These are phyloP conservation scores for Podaxis sp. DNA, from an alignment of 768 basidiomycete species.

Conservation along the genomic window DNA sequence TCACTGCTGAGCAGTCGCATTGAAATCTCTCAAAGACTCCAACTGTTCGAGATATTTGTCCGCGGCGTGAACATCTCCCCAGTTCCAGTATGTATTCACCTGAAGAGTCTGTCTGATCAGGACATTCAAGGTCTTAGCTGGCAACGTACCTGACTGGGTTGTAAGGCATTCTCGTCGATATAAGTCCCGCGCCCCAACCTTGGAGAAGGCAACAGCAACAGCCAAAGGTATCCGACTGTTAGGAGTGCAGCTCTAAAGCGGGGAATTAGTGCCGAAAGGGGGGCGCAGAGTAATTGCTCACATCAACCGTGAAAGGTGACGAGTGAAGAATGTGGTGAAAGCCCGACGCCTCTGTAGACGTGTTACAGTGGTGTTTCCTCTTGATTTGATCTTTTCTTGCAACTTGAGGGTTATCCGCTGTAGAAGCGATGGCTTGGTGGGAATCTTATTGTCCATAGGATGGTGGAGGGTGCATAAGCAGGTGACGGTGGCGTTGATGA, in stretches of 20 bases:
- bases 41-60: constrained; percentile 76
- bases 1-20: constrained; percentile 71
- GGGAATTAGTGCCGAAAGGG: constrained; percentile 5
- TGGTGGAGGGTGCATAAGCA: not conserved
- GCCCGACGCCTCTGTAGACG: constrained; percentile 44
- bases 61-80: constrained; percentile 85
- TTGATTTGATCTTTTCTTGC: constrained; percentile 17
- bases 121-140: not conserved
- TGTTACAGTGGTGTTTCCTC: constrained; percentile 27
- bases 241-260: constrained; percentile 51
- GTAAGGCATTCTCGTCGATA: constrained; percentile 94
- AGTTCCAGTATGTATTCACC: constrained; percentile 91
- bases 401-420: constrained; percentile 16
- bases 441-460: constrained; percentile 6
- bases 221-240: constrained; percentile 73
- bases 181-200: constrained; percentile 66
- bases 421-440: not conserved
- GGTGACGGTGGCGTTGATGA: constrained; percentile 3
- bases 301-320: constrained; percentile 29
- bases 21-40: constrained; percentile 55
- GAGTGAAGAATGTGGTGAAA: constrained; percentile 29
- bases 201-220: constrained; percentile 68
- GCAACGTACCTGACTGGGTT: constrained; percentile 74
- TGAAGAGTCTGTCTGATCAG: constrained; percentile 23
- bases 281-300: constrained; percentile 17